Evolutionary conservation across 768 basidiomycete species (phyloP), one percentile per base, ranked within the genome.

Genomic region (Mycena haematopus): DNA sequence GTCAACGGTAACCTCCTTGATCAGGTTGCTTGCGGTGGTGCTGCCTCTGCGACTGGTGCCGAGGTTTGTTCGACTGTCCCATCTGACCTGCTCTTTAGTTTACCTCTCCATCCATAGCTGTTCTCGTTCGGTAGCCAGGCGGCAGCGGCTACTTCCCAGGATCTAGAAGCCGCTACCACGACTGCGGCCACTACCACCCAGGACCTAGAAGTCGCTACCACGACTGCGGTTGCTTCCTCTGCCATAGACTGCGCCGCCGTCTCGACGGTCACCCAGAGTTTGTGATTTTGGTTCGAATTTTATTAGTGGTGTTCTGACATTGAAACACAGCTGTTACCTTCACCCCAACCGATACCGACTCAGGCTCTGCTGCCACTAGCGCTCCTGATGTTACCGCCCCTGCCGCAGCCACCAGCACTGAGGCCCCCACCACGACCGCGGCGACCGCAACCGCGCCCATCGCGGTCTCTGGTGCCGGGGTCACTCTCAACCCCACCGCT

Each of bases 111-210:
- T n/a, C 17, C 0, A 9, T 38, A 70, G 70, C 66, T 68, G 10
- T 71, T 71, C 64, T 66, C 65, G 15, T 63, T 71, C 42, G 68
- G 68, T 22, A 65, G 58, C n/a, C 24, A 47, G 15, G 46, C 47
- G 11, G 49, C 51, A 2, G 31, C 21, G 1, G 7, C 24, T 8
- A 51, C 31, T 33, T 33, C 31, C 31, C 31, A 33, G 31, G 31
- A 33, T 11, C 31, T 33, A 11, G 31, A 6, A 11, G 31, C 11
- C 31, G 31, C 31, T 6, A 22, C 53, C 19, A 47, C 27, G 40
- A 29, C 56, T 14, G 56, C 9, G 29, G 29, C 47, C 7, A 47
- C 54, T 7, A 46, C 55, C 15, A 42, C 52, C 11, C 36, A 38
- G 36, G 36, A 38, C 6, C 14, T 15, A 0, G 21, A 54, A 1